Conservation (phyloP, 257 asterid genomes). For the Salvia rosmarinus region DNA sequence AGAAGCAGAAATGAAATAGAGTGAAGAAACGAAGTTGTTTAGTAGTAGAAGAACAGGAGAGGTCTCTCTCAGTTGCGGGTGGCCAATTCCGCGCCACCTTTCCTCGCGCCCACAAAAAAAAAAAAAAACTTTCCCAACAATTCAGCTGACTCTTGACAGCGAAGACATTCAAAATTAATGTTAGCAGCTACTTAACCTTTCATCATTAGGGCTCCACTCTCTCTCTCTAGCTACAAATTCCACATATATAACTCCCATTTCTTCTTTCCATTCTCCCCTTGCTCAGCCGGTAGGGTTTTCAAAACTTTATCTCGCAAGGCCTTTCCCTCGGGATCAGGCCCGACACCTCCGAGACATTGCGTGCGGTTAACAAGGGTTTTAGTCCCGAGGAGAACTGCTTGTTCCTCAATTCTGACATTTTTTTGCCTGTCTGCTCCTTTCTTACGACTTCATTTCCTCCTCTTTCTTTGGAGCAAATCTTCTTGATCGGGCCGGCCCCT, state of each 20-base stretch:
- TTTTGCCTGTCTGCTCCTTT: slow-evolving; percentile 30
- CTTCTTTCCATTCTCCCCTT: slow-evolving; percentile 45
- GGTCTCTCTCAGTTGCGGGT: slow-evolving; percentile 71
- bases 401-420: not conserved
- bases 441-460: slow-evolving; percentile 18
- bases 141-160: slow-evolving; percentile 54
- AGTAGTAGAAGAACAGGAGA: not conserved
- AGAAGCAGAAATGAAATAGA: no score
- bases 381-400: slow-evolving; percentile 57
- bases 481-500: slow-evolving; percentile 31
- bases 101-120: slow-evolving; percentile 45
- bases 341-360: slow-evolving; percentile 40
- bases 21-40: not conserved
- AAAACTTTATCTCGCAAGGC: not conserved
- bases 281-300: slow-evolving; percentile 39
- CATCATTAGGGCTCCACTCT: slow-evolving; percentile 67
- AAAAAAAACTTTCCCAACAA: slow-evolving; percentile 68
- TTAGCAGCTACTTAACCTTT: slow-evolving; percentile 38
- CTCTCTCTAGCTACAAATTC: slow-evolving; percentile 23
- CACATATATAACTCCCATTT: slow-evolving; percentile 36
- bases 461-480: slow-evolving; percentile 27
- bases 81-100: slow-evolving; percentile 62
- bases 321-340: slow-evolving; percentile 45
- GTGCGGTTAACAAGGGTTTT: slow-evolving; percentile 41
- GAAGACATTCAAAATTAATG: slow-evolving; percentile 40